Percentiles rank a stretch among this genome's conserved stretches.
These are phyloP conservation scores for Massariosphaeria phaeospora DNA, from an alignment of 495 filamentous ascomycete species.

Conservation along the genomic window DNA sequence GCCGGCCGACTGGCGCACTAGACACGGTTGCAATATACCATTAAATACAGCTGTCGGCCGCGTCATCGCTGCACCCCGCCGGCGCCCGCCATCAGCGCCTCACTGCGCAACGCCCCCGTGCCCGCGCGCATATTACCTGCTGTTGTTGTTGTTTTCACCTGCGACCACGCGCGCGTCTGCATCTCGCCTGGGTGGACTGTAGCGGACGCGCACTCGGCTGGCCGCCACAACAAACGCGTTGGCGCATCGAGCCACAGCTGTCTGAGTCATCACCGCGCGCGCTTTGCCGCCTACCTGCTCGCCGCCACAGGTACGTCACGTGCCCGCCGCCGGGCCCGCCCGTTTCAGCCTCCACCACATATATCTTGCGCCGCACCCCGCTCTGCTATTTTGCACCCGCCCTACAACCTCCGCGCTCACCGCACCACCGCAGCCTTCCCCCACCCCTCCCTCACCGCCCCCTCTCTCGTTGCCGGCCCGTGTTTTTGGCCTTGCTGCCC, in stretches of 20 bases:
- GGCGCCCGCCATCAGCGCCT: not conserved
- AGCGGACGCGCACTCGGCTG: not conserved
- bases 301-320: slow-evolving; percentile 27
- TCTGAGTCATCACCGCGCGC: slow-evolving; percentile 23
- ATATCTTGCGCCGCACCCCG: slow-evolving; percentile 10
- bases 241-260: not conserved
- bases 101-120: not conserved
- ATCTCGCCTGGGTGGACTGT: not conserved
- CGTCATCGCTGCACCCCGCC: not conserved
- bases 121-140: not conserved
- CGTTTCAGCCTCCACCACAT: slow-evolving; percentile 20
- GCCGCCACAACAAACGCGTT: slow-evolving; percentile 12
- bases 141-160: not conserved
- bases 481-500: not conserved
- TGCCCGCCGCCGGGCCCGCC: slow-evolving; percentile 4
- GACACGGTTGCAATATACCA: too few species aligned
- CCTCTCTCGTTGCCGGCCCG: not conserved
- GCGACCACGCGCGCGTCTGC: not conserved
- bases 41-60: not conserved
- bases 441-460: not conserved
- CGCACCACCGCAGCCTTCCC: not conserved
- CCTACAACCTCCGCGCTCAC: not conserved
- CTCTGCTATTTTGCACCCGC: slow-evolving; percentile 2
- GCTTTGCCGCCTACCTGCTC: slow-evolving; percentile 1
- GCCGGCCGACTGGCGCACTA: not conserved